Evolutionary conservation across 169 alveolate genomes (phyloP).

Genomic region (Perkinsus chesapeaki): DNA sequence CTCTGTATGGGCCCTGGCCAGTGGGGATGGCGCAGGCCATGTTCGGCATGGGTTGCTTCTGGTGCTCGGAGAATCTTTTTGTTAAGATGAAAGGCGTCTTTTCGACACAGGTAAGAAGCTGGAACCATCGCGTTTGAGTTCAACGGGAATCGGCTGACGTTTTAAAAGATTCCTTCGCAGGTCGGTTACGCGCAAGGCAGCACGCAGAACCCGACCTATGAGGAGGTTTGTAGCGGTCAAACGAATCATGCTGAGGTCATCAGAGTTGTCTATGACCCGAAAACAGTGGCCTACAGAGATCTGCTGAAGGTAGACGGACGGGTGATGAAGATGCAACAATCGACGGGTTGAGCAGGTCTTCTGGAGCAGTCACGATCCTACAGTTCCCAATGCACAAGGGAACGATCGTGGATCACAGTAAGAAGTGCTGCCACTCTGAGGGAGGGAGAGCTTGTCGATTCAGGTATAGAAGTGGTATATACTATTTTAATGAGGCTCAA

Average conservation of each 20-base stretch:
- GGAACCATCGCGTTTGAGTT: too few relatives aligned
- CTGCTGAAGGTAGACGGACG: slow-evolving; percentile 17
- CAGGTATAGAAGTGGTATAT: slow-evolving; percentile 43
- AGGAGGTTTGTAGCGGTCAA: slow-evolving; percentile 45
- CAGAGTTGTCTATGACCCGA: slow-evolving; percentile 35
- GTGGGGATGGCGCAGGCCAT: slow-evolving; percentile 18
- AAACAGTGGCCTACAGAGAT: slow-evolving; percentile 18
- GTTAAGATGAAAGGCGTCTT: slow-evolving; percentile 40
- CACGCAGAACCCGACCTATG: slow-evolving; percentile 46
- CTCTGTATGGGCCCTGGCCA: slow-evolving; percentile 8
- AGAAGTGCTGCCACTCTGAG: neutral
- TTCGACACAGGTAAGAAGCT: slow-evolving; percentile 15
- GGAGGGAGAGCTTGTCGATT: neutral
- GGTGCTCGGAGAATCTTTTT: slow-evolving; percentile 47
- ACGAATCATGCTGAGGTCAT: slow-evolving; percentile 58
- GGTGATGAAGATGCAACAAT: neutral
- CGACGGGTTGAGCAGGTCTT: slow-evolving; percentile 3
- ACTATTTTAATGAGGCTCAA: slow-evolving; percentile 30
- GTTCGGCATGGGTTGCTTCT: slow-evolving; percentile 60
- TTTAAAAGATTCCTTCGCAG: too few relatives aligned
- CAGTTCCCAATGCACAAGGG: slow-evolving; percentile 40
- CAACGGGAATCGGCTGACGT: too few relatives aligned
- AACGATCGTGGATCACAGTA: slow-evolving; percentile 50
- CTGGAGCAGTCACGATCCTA: slow-evolving; percentile 46
- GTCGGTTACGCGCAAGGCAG: slow-evolving; percentile 55